phyloP scores from a whole-genome alignment of 225 moss, liverwort and hornwort genomes.

The Physcomitrellopsis africana region DNA sequence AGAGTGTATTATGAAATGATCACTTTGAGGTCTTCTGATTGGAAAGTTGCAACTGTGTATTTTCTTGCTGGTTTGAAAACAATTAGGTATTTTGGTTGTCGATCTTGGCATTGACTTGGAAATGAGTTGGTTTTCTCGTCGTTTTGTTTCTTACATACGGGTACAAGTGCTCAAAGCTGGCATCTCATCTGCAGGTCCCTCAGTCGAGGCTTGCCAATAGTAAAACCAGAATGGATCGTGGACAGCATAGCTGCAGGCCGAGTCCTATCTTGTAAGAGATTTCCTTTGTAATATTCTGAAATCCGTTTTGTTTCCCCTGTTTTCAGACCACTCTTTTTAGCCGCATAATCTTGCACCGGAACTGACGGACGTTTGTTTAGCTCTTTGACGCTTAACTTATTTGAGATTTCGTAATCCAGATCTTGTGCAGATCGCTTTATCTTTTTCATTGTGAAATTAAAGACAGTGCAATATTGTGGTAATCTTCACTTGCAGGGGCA shows the following conservation, averaged over 20 bases:
- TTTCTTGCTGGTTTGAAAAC: conserved; percentile 23
- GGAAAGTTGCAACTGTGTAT: conserved; percentile 26
- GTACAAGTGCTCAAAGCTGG: conserved; percentile 22
- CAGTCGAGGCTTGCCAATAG: conserved; percentile 95
- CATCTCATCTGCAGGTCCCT: conserved; percentile 62
- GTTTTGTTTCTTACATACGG: conserved; percentile 3
- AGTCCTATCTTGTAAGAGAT: conserved; percentile 80
- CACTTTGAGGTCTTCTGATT: conserved; percentile 15
- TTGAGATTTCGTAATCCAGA: conserved; percentile 1
- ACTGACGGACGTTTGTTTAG: neutral
- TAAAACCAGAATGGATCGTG: conserved; percentile 95
- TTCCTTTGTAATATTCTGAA: neutral
- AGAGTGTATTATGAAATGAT: neutral
- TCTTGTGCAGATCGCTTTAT: neutral
- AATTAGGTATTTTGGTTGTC: conserved; percentile 16
- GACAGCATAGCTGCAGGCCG: conserved; percentile 81
- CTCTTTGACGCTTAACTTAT: neutral
- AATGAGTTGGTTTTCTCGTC: neutral
- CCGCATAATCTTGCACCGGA: neutral
- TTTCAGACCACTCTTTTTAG: conserved; percentile 8
- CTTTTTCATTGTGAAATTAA: conserved; percentile 10
- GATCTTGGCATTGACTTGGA: conserved; percentile 10
- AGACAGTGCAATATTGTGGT: conserved; percentile 1
- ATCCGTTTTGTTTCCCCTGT: conserved; percentile 10
- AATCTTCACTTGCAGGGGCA: conserved; percentile 62